phyloP scores from a whole-genome alignment of 2,329 filamentous ascomycete species.

The Epichloe bromicola region DNA sequence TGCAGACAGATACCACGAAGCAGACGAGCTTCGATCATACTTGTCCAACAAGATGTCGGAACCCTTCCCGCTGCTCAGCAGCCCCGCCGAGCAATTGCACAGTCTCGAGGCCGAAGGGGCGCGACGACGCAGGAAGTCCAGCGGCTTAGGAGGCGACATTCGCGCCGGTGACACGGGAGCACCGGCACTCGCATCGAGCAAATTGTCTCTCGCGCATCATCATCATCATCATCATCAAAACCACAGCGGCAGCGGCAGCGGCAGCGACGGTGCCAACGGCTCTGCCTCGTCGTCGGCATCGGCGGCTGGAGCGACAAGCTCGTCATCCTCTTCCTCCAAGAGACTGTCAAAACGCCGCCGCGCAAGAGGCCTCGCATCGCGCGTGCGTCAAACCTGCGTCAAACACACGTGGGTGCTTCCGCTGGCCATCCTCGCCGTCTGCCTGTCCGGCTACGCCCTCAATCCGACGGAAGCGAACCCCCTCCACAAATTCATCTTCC shows the following conservation, averaged over 20 bases:
- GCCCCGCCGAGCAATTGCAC: slow-evolving; percentile 35
- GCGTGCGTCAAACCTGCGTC: slow-evolving; percentile 40
- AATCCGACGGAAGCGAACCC: slow-evolving; percentile 71
- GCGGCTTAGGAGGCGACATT: slow-evolving; percentile 38
- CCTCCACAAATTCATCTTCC: slow-evolving; percentile 70
- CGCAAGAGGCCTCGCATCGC: slow-evolving; percentile 33
- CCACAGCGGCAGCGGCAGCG: not conserved
- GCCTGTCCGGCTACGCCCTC: slow-evolving; percentile 56
- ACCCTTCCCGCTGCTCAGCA: slow-evolving; percentile 43
- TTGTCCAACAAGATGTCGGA: slow-evolving; percentile 29
- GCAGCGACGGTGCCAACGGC: slow-evolving; percentile 10
- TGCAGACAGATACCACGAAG: not conserved
- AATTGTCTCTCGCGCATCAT: slow-evolving; percentile 26
- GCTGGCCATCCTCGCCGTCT: slow-evolving; percentile 49
- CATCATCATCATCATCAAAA: slow-evolving; percentile 1
- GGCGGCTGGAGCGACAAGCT: slow-evolving; percentile 9
- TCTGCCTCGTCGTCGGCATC: slow-evolving; percentile 3
- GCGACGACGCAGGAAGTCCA: slow-evolving; percentile 42
- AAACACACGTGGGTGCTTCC: slow-evolving; percentile 55
- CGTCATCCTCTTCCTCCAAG: slow-evolving; percentile 19
- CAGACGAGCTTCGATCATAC: not conserved
- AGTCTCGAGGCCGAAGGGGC: slow-evolving; percentile 24
- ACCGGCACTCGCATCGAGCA: slow-evolving; percentile 39
- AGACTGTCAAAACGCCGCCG: slow-evolving; percentile 41
- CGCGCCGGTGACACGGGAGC: slow-evolving; percentile 42